phyloP scores from a whole-genome alignment of 768 basidiomycete species.

The Rhodotorula paludigena region DNA sequence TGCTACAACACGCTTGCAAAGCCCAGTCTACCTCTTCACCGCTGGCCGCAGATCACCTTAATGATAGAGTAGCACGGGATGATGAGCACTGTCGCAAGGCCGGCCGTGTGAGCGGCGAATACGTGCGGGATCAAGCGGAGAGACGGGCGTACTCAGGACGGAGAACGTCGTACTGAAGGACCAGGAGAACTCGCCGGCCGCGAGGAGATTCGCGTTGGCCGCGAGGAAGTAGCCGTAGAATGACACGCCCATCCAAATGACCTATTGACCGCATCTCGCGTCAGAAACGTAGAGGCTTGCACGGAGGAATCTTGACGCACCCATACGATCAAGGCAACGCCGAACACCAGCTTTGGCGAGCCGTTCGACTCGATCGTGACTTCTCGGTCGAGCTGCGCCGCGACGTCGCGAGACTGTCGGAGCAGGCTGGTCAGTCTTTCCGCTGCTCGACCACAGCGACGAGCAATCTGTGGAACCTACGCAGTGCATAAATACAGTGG shows the following conservation, averaged over 20 bases:
- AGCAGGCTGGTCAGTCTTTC: no score
- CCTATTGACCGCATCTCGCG: not conserved
- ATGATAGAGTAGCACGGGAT: constrained; percentile 18
- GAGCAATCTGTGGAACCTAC: not conserved
- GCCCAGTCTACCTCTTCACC: no score
- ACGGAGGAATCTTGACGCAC: not conserved
- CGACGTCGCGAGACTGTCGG: constrained; percentile 15
- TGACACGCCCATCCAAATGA: constrained; percentile 13
- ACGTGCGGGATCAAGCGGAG: no score
- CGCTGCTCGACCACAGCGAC: no score
- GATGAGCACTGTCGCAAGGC: constrained; percentile 5
- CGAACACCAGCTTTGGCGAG: constrained; percentile 10
- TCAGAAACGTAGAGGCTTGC: not conserved
- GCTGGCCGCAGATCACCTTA: constrained; percentile 4
- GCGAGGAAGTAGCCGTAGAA: constrained; percentile 10
- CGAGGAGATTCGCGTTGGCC: constrained; percentile 6
- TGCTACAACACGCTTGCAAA: no score
- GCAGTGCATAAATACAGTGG: not conserved
- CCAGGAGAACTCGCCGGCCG: constrained; percentile 21
- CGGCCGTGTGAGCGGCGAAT: not conserved
- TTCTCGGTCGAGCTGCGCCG: not conserved
- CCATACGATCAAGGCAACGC: constrained; percentile 20
- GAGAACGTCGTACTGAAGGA: constrained; percentile 20
- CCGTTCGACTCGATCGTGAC: constrained; percentile 6
- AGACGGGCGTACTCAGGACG: constrained; percentile 5